Conservation (phyloP, 805 yeast genomes). For the Brettanomyces custersianus region DNA sequence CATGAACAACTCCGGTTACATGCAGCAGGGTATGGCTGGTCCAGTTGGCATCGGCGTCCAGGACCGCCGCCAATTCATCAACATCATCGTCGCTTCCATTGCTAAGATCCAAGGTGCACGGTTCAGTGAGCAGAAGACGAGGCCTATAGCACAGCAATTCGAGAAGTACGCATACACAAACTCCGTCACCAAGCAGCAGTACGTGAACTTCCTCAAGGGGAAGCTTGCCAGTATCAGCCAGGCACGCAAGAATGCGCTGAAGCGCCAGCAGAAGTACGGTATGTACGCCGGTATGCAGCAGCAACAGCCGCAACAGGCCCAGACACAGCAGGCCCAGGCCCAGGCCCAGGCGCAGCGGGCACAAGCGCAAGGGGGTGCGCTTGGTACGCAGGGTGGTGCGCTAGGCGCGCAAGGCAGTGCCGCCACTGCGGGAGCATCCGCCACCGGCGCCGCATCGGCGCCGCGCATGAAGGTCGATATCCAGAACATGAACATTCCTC, state of each 20-base stretch:
- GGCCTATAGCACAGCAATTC: constrained; percentile 57
- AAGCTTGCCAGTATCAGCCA: constrained; percentile 29
- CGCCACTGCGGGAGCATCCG: too few relatives aligned
- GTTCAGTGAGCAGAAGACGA: constrained; percentile 30
- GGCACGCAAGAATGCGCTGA: constrained; percentile 19
- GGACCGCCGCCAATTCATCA: constrained; percentile 25
- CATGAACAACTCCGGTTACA: too few relatives aligned
- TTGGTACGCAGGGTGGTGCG: constrained; percentile 5
- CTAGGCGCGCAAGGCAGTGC: not conserved
- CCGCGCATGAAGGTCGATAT: constrained; percentile 30
- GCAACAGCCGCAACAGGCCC: constrained; percentile 10
- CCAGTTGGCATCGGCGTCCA: constrained; percentile 18
- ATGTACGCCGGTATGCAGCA: constrained; percentile 17
- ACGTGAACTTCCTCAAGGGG: constrained; percentile 39
- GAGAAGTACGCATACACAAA: constrained; percentile 58
- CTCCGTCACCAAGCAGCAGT: constrained; percentile 49
- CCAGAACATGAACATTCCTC: constrained; percentile 66
- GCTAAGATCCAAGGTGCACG: constrained; percentile 25
- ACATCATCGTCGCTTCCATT: constrained; percentile 22
- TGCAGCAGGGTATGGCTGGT: constrained; percentile 1
- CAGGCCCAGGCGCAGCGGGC: constrained; percentile 15
- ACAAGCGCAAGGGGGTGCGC: constrained; percentile 6
- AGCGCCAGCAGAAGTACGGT: constrained; percentile 16
- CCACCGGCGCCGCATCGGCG: too few relatives aligned
- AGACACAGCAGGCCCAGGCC: constrained; percentile 7